Evolutionary conservation across 2,329 filamentous ascomycete species (phyloP), one percentile per base, ranked within the genome.

Genomic region (Aureobasidium pullulans): DNA sequence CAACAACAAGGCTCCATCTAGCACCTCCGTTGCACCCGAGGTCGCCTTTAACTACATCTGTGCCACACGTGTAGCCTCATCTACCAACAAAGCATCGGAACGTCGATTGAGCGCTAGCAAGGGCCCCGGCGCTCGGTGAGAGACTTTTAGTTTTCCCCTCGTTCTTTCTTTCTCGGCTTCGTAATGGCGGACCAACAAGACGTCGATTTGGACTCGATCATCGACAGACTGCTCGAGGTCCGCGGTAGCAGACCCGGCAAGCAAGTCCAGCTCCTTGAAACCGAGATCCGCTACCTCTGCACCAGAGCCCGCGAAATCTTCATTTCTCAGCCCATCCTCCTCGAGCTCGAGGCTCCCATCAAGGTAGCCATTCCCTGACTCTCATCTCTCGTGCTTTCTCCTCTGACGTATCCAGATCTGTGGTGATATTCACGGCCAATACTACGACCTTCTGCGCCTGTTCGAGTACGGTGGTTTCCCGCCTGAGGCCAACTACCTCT

Each of bases 401-500:
- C 31, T 58, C 59, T 65, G 62, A 69, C 47, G 16, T 8, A 2
- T 37, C 16, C 71, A 99, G 94, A 99, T 99, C 72, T 97, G 93
- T 76, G 94, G 94, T 77, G 94, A 97, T 78, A 97, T 99, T 68
- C 94, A 97, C 76, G 94, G 94, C 66, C 94, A 99, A 80, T 99
- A 99, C 80, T 96, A 96, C 77, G 94, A 99, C 76, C 84, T 99
- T 63, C 83, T 99, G 67, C 90, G 94, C 71, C 83, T 99, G 63
- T 99, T 99, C 77, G 94, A 99, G 78, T 96, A 96, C 73, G 93
- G 94, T 68, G 94, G 94, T 65, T 97, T 99, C 79, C 94, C 94
- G 60, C 94, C 94, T 13, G 92, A 97, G 79, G 92, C 94, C 71
- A 99, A 99, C 82, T 99, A 97, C 78, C 90, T 99, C 69, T 99